Conservation (phyloP, 2,329 filamentous ascomycete genomes). For the Pseudogymnoascus sp. region DNA sequence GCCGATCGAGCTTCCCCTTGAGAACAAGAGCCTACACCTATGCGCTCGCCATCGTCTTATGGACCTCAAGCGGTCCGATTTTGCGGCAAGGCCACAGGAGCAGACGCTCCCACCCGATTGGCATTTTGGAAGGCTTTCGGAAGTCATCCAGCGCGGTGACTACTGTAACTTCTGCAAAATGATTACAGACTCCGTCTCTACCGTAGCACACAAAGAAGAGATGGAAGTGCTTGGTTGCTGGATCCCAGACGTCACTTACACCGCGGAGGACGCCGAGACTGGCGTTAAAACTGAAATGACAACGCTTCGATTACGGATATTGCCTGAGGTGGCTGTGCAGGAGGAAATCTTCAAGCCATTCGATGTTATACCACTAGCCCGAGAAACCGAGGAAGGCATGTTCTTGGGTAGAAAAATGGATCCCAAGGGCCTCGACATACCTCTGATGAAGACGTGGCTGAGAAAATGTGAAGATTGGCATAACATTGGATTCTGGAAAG, state of each 20-base stretch:
- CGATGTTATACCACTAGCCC: not conserved
- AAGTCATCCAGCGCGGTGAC: not conserved
- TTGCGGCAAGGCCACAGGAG: not conserved
- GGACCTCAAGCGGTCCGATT: not conserved
- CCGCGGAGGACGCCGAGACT: not conserved
- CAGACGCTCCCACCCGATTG: not conserved
- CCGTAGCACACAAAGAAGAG: not conserved
- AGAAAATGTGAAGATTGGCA: not conserved
- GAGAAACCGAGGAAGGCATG: not conserved
- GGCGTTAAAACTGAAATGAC: not conserved
- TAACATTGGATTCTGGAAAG: not conserved
- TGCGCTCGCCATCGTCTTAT: not conserved
- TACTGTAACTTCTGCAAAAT: not conserved
- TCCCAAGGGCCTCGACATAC: not conserved
- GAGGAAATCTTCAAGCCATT: not conserved
- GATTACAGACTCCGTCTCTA: not conserved
- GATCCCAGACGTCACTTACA: not conserved
- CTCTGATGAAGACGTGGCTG: not conserved
- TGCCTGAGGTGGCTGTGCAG: not conserved
- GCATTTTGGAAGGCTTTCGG: not conserved
- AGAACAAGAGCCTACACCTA: not conserved
- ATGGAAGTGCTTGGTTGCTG: not conserved
- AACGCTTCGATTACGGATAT: not conserved
- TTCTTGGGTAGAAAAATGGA: not conserved
- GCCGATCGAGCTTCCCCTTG: not conserved